Evolutionary conservation across 108 stramenopile species (phyloP), one percentile per base, ranked within the genome.

Genomic region (Nitzschia sp.): DNA sequence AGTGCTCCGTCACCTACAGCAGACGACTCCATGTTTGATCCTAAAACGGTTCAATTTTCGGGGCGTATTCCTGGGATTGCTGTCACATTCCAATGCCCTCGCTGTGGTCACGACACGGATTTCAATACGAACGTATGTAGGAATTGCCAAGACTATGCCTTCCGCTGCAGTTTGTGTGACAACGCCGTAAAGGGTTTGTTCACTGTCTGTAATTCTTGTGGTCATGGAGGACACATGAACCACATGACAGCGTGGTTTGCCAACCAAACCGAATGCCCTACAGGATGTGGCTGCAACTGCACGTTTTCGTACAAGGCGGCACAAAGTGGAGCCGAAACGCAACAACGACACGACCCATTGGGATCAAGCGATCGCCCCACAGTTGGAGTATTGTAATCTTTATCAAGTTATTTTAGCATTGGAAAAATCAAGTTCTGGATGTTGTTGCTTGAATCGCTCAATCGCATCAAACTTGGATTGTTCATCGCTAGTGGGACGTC

Each of bases 371-470:
- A 34, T 34, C 29, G 29, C 29, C 29, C 29, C 1, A 34, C 29
- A 5, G 29, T 34, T 1, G 29, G 29, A 34, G 29, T 34, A 34
- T 34, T 34, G 29, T 57, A 29, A 58, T 20, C 55, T 48, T 70
- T n/a, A n/a, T n/a, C n/a, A 97, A 41, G 58, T 79, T n/a, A 99
- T 89, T 70, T 98, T 98, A 59, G 96, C 96, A 48, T 97, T 88
- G 41, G 71, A 76, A 75, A 98, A 98, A 73, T 99, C 97, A 86
- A 99, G 90, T 68, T 99, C 98, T 0, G 98, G 98, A 86, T 99
- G 98, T 70, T 82, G 77, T 44, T 78, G 81, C 82, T 98, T 96
- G 76, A 99, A 98, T 70, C 93, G 91, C 67, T 97, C 87, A 41
- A 99, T 63, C 41, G 94, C 89, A 40, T 97, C 95, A 58, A 76